Evolutionary conservation across 2,329 filamentous ascomycete genomes (phyloP).

Genomic region (Colletotrichum truncatum): DNA sequence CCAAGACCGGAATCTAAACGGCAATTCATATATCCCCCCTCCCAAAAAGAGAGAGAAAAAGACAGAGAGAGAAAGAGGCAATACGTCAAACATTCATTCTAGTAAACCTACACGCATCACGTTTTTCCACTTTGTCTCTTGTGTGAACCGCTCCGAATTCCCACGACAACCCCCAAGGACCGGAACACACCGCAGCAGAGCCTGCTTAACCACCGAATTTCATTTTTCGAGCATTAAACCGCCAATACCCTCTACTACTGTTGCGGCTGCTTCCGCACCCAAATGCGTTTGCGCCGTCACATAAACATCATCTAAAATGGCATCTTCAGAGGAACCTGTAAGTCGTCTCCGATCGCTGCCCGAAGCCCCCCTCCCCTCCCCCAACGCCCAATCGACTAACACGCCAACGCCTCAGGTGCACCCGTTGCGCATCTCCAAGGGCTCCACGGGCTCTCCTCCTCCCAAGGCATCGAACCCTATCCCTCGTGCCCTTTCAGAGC

Average conservation of each 20-base stretch:
- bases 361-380: not conserved
- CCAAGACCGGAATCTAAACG: conserved; percentile 16
- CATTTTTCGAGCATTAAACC: conserved; percentile 9
- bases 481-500: conserved; percentile 85
- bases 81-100: conserved; percentile 25
- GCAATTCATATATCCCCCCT: no score
- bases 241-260: not conserved
- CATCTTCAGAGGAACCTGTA: conserved; percentile 30
- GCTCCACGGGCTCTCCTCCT: conserved; percentile 63
- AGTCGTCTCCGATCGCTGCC: not conserved
- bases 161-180: not conserved
- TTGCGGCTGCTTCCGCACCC: not conserved
- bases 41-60: not conserved
- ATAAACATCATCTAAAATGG: conserved; percentile 26
- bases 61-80: not conserved
- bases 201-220: conserved; percentile 11
- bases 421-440: conserved; percentile 83
- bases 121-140: conserved; percentile 26
- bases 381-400: not conserved
- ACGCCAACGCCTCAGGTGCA: conserved; percentile 65
- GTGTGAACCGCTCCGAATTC: conserved; percentile 5
- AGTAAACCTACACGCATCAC: conserved; percentile 19
- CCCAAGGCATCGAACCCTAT: conserved; percentile 69
- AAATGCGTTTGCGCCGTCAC: conserved; percentile 17
- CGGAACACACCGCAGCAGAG: conserved; percentile 3